Percentiles rank a stretch among this genome's conserved stretches.
Evolutionary conservation across 345 rosid species (phyloP).

Genomic region (Mercurialis annua): DNA sequence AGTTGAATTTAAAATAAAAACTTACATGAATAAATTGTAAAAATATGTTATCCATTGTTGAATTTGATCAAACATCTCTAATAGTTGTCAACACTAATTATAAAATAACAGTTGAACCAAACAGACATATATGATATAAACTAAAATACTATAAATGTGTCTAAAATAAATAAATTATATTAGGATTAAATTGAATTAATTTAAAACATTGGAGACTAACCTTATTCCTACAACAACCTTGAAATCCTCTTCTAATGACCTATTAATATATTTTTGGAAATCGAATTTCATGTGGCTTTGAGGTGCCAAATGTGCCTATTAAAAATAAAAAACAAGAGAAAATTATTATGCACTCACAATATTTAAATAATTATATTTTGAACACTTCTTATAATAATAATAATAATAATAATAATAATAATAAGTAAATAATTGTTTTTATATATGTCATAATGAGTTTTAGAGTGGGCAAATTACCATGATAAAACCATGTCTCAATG

Average conservation of each 20-base stretch:
- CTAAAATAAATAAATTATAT: no score
- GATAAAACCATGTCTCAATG: slow-evolving; percentile 32
- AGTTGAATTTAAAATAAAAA: no score
- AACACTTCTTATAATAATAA: background rate
- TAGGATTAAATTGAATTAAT: background rate
- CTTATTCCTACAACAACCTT: slow-evolving; percentile 55
- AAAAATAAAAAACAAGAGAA: slow-evolving; percentile 1
- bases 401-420: background rate
- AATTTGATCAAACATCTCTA: no score
- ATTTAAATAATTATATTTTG: background rate
- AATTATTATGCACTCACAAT: background rate
- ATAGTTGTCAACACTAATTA: no score
- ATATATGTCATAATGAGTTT: no score
- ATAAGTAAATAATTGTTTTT: background rate
- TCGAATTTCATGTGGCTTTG: slow-evolving; percentile 36
- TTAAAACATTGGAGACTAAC: slow-evolving; percentile 14
- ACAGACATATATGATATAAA: no score
- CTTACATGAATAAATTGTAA: no score
- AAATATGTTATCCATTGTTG: no score
- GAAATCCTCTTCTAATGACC: slow-evolving; percentile 57
- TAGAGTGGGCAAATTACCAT: slow-evolving; percentile 11
- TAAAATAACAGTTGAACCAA: background rate
- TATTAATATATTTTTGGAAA: slow-evolving; percentile 47
- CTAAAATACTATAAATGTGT: no score
- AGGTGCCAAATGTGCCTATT: slow-evolving; percentile 56